Evolutionary conservation across 1,139 yeast genomes (phyloP).

Genomic region (Suhomyces kunorum): DNA sequence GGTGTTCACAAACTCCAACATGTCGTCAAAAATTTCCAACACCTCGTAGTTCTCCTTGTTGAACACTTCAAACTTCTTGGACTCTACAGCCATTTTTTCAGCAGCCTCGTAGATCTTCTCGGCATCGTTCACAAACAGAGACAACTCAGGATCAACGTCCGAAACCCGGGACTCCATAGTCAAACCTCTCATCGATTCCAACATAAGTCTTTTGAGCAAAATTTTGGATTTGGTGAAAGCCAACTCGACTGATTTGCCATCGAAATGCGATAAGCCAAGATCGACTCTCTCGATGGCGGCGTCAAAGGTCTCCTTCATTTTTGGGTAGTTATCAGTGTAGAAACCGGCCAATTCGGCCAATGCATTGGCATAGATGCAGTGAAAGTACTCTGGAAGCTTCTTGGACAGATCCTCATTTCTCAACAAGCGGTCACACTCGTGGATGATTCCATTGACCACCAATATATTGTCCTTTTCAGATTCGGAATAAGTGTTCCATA

Average conservation of each 20-base stretch:
- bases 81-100: conserved; percentile 33
- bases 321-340: conserved; percentile 38
- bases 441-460: conserved; percentile 80
- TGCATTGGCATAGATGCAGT: conserved; percentile 72
- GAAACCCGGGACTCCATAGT: conserved; percentile 33
- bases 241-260: conserved; percentile 48
- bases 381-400: conserved; percentile 59
- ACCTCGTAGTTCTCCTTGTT: conserved; percentile 49
- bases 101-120: conserved; percentile 48
- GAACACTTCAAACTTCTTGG: conserved; percentile 29
- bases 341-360: conserved; percentile 67
- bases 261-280: conserved; percentile 54
- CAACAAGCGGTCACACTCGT: conserved; percentile 83
- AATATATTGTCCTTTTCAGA: conserved; percentile 61
- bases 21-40: conserved; percentile 59
- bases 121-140: conserved; percentile 44
- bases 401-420: conserved; percentile 40
- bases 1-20: conserved; percentile 64
- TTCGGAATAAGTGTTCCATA: conserved; percentile 61
- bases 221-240: conserved; percentile 58
- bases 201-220: conserved; percentile 56
- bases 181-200: conserved; percentile 56
- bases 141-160: conserved; percentile 31
- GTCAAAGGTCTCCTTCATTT: conserved; percentile 57
- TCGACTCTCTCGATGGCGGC: conserved; percentile 73